These are phyloP conservation scores for Phaffomyces antillensis DNA, from an alignment of 805 yeast species.

Conservation along the genomic window DNA sequence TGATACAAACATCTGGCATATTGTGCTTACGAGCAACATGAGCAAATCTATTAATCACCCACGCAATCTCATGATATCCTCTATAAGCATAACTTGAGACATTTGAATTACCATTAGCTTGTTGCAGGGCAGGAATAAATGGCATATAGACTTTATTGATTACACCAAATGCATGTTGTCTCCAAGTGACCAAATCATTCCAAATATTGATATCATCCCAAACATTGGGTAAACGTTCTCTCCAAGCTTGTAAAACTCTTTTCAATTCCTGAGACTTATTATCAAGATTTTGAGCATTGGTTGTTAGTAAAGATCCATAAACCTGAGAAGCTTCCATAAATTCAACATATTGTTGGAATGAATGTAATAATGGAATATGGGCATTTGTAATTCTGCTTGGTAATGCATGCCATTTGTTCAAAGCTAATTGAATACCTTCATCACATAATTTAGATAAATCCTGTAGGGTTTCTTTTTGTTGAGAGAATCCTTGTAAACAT, in stretches of 20 bases:
- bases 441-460: conserved; percentile 85
- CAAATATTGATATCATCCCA: conserved; percentile 98
- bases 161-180: conserved; percentile 96
- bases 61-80: conserved; percentile 97
- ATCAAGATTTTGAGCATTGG: conserved; percentile 89
- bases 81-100: conserved; percentile 92
- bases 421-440: conserved; percentile 90
- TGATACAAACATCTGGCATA: conserved; percentile 94
- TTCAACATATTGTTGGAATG: conserved; percentile 96
- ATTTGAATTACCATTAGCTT: conserved; percentile 55
- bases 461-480: conserved; percentile 77
- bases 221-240: conserved; percentile 90
- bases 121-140: conserved; percentile 77
- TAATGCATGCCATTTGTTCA: conserved; percentile 87
- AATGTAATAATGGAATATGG: conserved; percentile 83
- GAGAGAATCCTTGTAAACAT: conserved; percentile 88
- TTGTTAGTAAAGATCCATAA: conserved; percentile 76
- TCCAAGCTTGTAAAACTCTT: conserved; percentile 93
- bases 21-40: conserved; percentile 97
- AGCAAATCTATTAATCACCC: conserved; percentile 97
- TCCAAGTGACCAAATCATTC: conserved; percentile 97
- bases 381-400: conserved; percentile 73
- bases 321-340: conserved; percentile 96
- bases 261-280: conserved; percentile 90
- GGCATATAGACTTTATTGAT: conserved; percentile 94